Conservation (phyloP, 2,329 filamentous ascomycete species). For the Claviceps africana region DNA sequence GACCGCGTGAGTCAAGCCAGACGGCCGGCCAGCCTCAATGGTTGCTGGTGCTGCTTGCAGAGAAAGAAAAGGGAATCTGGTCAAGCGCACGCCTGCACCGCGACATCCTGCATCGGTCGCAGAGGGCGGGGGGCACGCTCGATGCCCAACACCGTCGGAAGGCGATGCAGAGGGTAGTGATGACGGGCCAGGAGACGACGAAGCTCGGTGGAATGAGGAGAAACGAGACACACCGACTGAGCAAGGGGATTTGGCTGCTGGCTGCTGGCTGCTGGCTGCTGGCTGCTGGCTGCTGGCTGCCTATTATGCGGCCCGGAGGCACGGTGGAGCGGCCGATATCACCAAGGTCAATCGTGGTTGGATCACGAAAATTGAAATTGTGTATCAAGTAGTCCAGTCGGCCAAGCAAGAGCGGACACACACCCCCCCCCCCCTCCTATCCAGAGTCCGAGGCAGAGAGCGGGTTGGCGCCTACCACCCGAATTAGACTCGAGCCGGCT, state of each 20-base stretch:
- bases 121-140: background rate
- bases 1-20: no score
- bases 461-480: background rate
- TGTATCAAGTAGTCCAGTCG: background rate
- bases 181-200: background rate
- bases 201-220: slow-evolving; percentile 7
- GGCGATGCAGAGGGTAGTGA: background rate
- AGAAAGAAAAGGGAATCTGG: background rate
- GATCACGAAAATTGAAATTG: slow-evolving; percentile 7
- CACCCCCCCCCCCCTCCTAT: background rate
- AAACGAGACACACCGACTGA: slow-evolving; percentile 22
- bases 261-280: slow-evolving; percentile 21
- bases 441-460: background rate
- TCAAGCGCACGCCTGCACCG: background rate
- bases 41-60: no score
- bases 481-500: background rate
- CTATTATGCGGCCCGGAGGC: slow-evolving; percentile 21
- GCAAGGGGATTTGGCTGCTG: slow-evolving; percentile 9
- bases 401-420: background rate
- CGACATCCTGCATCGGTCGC: no score
- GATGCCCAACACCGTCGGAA: slow-evolving; percentile 7
- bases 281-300: slow-evolving; percentile 12
- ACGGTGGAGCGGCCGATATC: slow-evolving; percentile 19
- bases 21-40: no score
- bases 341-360: slow-evolving; percentile 12